Conservation (phyloP, 331 rosid genomes). For the Malus hybrid region DNA sequence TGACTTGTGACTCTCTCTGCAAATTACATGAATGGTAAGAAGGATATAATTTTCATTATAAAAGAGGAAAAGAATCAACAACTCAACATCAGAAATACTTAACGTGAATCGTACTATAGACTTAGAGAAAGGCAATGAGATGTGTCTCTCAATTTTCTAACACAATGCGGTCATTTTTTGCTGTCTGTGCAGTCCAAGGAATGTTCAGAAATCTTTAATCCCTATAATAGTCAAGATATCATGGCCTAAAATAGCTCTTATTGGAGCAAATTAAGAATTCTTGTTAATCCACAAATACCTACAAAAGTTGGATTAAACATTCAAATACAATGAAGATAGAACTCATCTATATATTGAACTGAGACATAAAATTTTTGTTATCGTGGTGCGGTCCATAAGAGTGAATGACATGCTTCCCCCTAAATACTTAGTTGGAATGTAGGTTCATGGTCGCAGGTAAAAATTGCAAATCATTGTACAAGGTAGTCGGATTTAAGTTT, state of each 20-base stretch:
- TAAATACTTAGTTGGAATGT: not conserved
- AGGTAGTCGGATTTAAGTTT: not conserved
- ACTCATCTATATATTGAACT: too few species aligned
- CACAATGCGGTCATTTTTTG: too few species aligned
- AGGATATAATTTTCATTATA: not conserved
- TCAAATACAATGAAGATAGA: not conserved
- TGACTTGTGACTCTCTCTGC: slow-evolving; percentile 63
- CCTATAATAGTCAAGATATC: not conserved
- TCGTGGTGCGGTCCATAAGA: not conserved
- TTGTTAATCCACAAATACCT: not conserved
- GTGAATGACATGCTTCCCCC: not conserved
- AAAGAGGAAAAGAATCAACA: not conserved
- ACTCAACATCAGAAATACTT: not conserved
- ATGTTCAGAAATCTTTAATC: not conserved
- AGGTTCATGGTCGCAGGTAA: not conserved
- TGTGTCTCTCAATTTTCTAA: not conserved
- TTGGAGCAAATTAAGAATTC: not conserved
- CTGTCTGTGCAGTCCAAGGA: not conserved
- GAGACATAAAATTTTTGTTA: not conserved
- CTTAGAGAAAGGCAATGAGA: not conserved
- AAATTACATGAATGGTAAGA: slow-evolving; percentile 9
- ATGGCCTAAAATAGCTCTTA: not conserved
- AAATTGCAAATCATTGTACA: not conserved
- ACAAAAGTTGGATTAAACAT: not conserved
- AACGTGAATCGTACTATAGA: not conserved